Percentiles rank a stretch among this genome's conserved stretches.
Evolutionary conservation across 331 rosid species (phyloP).

Genomic region (Pyracantha coccinea): DNA sequence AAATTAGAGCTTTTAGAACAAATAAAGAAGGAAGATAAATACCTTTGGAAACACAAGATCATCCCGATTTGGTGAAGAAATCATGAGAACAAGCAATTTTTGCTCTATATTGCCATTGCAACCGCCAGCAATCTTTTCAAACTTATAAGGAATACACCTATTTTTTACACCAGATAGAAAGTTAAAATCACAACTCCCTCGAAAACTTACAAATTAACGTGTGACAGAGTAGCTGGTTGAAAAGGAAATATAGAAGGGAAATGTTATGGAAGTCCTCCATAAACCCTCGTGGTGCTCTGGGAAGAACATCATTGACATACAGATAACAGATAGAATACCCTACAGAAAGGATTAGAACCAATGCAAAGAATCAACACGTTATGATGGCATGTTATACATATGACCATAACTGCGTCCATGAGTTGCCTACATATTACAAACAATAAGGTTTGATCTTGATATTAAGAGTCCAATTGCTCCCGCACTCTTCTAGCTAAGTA

Average conservation of each 20-base stretch:
- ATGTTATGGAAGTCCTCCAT: background rate
- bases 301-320: background rate
- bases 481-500: background rate
- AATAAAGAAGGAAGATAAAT: background rate
- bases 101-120: conserved; percentile 10
- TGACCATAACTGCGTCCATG: background rate
- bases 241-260: background rate
- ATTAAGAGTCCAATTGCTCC: background rate
- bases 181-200: background rate
- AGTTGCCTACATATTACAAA: background rate
- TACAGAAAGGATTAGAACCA: background rate
- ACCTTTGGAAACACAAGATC: conserved; percentile 39
- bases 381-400: background rate
- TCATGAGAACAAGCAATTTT: conserved; percentile 29
- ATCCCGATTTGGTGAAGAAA: conserved; percentile 26
- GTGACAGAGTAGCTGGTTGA: background rate
- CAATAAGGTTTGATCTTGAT: background rate
- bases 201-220: background rate
- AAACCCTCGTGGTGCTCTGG: background rate
- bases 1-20: background rate
- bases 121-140: conserved; percentile 5
- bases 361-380: background rate
- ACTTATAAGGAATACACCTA: conserved; percentile 29
- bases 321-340: no score
- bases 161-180: background rate